phyloP scores from a whole-genome alignment of 139 green algal species.

The Closterium sp. region DNA sequence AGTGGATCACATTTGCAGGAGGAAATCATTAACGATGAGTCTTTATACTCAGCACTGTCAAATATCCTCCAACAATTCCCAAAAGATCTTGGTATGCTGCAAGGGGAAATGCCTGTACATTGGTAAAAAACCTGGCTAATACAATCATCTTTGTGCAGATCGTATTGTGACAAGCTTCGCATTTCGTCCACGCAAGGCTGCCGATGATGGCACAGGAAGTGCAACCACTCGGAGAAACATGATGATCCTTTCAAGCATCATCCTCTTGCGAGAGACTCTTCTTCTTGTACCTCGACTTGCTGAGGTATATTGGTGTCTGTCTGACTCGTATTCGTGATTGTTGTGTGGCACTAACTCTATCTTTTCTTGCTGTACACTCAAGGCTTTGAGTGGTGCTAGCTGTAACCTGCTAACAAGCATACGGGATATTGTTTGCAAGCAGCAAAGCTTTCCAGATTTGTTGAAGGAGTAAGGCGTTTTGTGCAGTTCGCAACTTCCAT shows the following conservation, averaged over 20 bases:
- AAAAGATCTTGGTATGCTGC: constrained; percentile 43
- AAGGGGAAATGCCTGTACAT: neutral
- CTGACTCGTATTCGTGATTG: neutral
- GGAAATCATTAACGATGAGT: constrained; percentile 55
- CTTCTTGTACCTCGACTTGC: constrained; percentile 34
- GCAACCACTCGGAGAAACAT: constrained; percentile 35
- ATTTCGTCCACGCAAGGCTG: constrained; percentile 23
- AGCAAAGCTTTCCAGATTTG: constrained; percentile 50
- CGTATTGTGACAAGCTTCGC: constrained; percentile 43
- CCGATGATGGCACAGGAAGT: constrained; percentile 19
- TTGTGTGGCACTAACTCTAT: neutral
- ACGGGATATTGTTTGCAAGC: constrained; percentile 46
- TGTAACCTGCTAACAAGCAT: constrained; percentile 26
- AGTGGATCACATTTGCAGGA: constrained; percentile 19
- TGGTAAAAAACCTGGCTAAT: neutral
- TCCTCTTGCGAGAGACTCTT: constrained; percentile 43
- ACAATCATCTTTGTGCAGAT: constrained; percentile 18
- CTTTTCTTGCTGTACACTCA: neutral
- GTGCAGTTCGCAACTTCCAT: neutral
- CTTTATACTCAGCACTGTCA: constrained; percentile 20
- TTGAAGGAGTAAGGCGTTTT: neutral
- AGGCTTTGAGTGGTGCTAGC: constrained; percentile 1
- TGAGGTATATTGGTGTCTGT: constrained; percentile 18
- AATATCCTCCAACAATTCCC: constrained; percentile 38
- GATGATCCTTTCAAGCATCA: constrained; percentile 44